These are phyloP conservation scores for Penicillium sp. DNA, from an alignment of 2,329 filamentous ascomycete genomes.

Conservation along the genomic window DNA sequence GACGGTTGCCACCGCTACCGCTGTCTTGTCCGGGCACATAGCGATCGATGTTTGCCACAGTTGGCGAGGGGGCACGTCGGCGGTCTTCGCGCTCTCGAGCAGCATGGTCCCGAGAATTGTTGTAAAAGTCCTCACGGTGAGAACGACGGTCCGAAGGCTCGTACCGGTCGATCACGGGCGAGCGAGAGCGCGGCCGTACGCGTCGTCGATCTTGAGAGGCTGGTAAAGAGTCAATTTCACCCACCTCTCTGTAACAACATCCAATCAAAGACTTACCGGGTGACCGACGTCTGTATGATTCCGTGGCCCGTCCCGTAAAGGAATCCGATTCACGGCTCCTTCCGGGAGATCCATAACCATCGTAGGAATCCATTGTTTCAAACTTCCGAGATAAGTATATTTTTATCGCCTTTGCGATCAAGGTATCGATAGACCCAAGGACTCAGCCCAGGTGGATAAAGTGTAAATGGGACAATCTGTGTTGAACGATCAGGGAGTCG, in stretches of 20 bases:
- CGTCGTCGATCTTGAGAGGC: conserved; percentile 45
- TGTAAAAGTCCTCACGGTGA: conserved; percentile 58
- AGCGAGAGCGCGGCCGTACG: conserved; percentile 56
- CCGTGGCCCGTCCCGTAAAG: conserved; percentile 34
- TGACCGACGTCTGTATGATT: conserved; percentile 47
- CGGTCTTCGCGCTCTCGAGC: conserved; percentile 56
- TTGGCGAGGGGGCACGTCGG: conserved; percentile 58
- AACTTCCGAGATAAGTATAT: not conserved
- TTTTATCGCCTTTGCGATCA: not conserved
- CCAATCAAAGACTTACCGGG: conserved; percentile 39
- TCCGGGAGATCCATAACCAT: conserved; percentile 46
- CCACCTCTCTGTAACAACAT: not conserved
- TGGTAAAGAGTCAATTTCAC: conserved; percentile 8
- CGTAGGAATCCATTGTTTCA: conserved; percentile 47
- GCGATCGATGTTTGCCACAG: conserved; percentile 59
- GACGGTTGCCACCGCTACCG: conserved; percentile 49
- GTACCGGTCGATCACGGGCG: conserved; percentile 64
- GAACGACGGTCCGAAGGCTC: conserved; percentile 55
- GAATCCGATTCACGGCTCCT: conserved; percentile 44
- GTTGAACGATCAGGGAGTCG: not conserved
- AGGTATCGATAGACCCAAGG: not conserved
- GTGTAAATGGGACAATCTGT: not conserved
- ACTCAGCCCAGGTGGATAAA: not conserved
- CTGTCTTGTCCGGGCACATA: conserved; percentile 63
- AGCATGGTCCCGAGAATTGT: conserved; percentile 41